Conservation (phyloP, 805 yeast genomes). For the Candida jianshihensis region DNA sequence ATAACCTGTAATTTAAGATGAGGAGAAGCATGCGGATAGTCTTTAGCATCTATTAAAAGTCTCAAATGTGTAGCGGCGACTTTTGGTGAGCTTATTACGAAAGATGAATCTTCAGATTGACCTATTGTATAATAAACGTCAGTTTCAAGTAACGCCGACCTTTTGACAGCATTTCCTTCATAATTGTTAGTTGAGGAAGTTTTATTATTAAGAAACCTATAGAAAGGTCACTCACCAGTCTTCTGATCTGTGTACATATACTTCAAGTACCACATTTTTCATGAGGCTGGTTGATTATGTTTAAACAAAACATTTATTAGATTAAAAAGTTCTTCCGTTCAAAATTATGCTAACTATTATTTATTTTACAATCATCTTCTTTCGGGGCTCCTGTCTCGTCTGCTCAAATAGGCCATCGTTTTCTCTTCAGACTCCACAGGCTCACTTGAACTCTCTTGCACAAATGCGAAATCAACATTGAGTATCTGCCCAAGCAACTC, state of each 20-base stretch:
- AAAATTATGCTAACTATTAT: not conserved
- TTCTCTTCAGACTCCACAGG: too few relatives aligned
- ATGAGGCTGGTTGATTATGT: not conserved
- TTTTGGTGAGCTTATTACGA: conserved; percentile 3
- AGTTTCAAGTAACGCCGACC: conserved; percentile 3
- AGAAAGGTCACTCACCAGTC: not conserved
- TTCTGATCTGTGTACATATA: conserved; percentile 3
- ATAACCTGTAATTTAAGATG: conserved; percentile 4
- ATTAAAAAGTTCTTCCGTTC: too few relatives aligned
- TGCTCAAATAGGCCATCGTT: not conserved
- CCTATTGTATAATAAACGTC: conserved; percentile 6
- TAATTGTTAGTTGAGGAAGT: not conserved
- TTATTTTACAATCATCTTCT: not conserved
- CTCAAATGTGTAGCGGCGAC: conserved; percentile 10
- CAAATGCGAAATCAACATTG: conserved; percentile 33
- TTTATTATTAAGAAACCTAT: too few relatives aligned
- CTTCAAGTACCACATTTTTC: conserved; percentile 9
- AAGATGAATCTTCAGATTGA: conserved; percentile 1
- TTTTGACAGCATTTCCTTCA: not conserved
- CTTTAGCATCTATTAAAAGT: conserved; percentile 6
- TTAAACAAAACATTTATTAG: too few relatives aligned
- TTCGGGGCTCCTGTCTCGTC: conserved; percentile 1
- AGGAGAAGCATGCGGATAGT: conserved; percentile 8
- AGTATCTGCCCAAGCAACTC: conserved; percentile 28
- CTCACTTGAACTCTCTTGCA: conserved; percentile 9